phyloP scores from a whole-genome alignment of 2,329 filamentous ascomycete genomes.

The Penicillium sp. region DNA sequence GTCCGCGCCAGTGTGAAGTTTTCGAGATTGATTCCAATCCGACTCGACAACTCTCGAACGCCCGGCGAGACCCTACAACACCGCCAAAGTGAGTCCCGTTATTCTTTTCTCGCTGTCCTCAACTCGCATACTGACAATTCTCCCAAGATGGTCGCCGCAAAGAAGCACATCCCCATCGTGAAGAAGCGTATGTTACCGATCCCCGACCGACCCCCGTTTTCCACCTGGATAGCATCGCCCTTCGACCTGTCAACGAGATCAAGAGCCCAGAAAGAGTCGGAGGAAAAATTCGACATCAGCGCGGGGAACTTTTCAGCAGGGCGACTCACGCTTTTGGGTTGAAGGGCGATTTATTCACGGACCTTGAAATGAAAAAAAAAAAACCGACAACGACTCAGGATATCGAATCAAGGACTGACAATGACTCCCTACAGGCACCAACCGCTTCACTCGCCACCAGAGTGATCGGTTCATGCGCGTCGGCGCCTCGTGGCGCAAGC shows the following conservation, averaged over 20 bases:
- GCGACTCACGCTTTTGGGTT: constrained; percentile 1
- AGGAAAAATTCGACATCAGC: background rate
- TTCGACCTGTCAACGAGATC: constrained; percentile 9
- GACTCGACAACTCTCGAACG: constrained; percentile 44
- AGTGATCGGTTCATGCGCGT: constrained; percentile 95
- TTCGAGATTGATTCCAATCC: constrained; percentile 40
- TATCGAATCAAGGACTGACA: constrained; percentile 41
- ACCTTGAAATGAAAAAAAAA: background rate
- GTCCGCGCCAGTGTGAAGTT: constrained; percentile 38
- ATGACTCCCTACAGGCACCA: constrained; percentile 64
- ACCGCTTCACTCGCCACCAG: constrained; percentile 97
- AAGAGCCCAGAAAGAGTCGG: background rate
- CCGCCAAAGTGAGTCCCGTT: constrained; percentile 43
- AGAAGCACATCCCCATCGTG: constrained; percentile 99
- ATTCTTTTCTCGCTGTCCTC: constrained; percentile 4
- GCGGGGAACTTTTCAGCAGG: background rate
- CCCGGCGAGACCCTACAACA: constrained; percentile 44
- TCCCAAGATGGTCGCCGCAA: constrained; percentile 86
- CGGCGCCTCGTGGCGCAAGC: constrained; percentile 92
- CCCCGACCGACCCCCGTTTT: constrained; percentile 12
- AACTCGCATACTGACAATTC: constrained; percentile 15
- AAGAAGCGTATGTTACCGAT: constrained; percentile 89
- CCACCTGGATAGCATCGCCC: constrained; percentile 22
- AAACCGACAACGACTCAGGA: constrained; percentile 29
- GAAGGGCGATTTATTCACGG: constrained; percentile 6